Evolutionary conservation across 2,329 filamentous ascomycete genomes (phyloP), one percentile per base, ranked within the genome.

Genomic region (Annulohypoxylon truncatum): DNA sequence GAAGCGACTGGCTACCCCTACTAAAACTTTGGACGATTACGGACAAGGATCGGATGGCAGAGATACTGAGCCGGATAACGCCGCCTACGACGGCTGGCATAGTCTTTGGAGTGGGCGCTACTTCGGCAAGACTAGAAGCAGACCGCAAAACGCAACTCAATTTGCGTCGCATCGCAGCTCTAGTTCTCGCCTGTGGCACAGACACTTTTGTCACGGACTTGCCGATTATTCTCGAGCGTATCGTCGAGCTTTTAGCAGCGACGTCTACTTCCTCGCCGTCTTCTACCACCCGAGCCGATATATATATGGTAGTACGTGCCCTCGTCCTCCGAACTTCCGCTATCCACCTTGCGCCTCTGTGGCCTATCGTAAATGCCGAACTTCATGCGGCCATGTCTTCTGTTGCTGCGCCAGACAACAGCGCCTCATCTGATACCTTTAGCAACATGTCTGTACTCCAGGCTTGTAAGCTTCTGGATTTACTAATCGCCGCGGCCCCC

Each of bases 61-160:
- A 99, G 67, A 82, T 97, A 3, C 80, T 98, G 7, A 84, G 87
- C 35, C 90, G 93, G 18, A 87, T 99, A 67, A 90, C 90, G 4
- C 87, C 94, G 3, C 96, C 96, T 4, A 93, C 94, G 1, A 95
- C 94, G 12, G 96, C 96, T 0, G 96, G 96, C 7, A 96, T 99
- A 72, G 95, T 99, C 77, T 99, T 99, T 75, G 96, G 96, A n/a
- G 96, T 99, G 0, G 96, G 96, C 9, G 96, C 96, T 5, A 94
- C 93, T 20, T 96, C 94, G 44, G 96, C 96, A 33, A 87, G 96
- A 63, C 87, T 96, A n/a, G 96, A 99, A 79, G 94, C 96, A 4
- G 96, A 99, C 78, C 90, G 94, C 62, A 96, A 91, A 79, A 94
- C 94, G 0, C 95, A 98, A 79, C 85, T 97, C 28, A 97, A 94